Conservation (phyloP, 805 yeast species). For the Brettanomyces nanus region DNA sequence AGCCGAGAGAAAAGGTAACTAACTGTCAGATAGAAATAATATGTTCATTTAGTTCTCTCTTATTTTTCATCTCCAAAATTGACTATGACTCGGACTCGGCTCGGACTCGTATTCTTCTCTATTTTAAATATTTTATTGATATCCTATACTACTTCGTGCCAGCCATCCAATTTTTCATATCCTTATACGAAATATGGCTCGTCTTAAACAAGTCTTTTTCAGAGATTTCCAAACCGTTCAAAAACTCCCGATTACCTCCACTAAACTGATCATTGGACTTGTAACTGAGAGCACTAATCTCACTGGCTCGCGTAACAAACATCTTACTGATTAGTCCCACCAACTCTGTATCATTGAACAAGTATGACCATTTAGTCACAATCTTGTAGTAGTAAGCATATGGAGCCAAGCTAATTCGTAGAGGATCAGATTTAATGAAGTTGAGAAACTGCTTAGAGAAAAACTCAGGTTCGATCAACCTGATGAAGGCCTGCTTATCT, state of each 20-base stretch:
- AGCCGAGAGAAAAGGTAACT: too few relatives aligned
- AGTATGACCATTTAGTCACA: constrained; percentile 67
- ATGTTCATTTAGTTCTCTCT: too few relatives aligned
- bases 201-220: constrained; percentile 53
- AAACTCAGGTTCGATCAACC: constrained; percentile 63
- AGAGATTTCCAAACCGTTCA: constrained; percentile 65
- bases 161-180: constrained; percentile 19
- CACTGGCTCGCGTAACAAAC: constrained; percentile 57
- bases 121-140: too few relatives aligned
- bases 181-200: constrained; percentile 35
- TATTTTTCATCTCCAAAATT: too few relatives aligned
- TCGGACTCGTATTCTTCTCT: too few relatives aligned
- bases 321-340: constrained; percentile 39
- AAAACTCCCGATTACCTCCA: constrained; percentile 33
- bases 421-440: constrained; percentile 63
- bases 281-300: constrained; percentile 59
- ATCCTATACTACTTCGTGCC: too few relatives aligned
- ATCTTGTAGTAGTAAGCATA: constrained; percentile 46
- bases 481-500: constrained; percentile 49
- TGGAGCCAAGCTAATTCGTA: constrained; percentile 17
- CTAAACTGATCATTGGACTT: constrained; percentile 28
- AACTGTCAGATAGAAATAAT: too few relatives aligned
- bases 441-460: constrained; percentile 60
- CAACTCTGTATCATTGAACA: constrained; percentile 61
- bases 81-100: too few relatives aligned